Base-by-base conservation (phyloP, 805 yeast species). In the Candida pseudoglaebosa region DNA sequence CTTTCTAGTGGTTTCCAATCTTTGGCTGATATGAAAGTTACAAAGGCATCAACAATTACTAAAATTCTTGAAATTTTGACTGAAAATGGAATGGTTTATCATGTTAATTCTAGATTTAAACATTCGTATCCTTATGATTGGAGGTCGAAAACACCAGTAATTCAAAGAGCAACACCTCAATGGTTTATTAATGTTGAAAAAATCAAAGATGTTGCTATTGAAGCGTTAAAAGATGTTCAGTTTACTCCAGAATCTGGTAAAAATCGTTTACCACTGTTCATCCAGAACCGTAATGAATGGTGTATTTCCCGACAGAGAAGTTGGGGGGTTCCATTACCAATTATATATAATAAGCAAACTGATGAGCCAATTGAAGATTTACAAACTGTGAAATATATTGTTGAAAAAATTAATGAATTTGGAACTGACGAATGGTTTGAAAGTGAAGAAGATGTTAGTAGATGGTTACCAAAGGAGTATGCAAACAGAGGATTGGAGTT, bases 301-400 rank as follows among this genome's bases (percentile, higher is more conserved):
- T 93, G 99, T 62, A 89, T 93, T 22, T 90, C 98, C 1, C 72
- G 99, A 51, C 99, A 93, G 58, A 78, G 99, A 47, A 72, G 77
- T 14, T 93, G 99, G 99, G 99, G 99, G 33, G 97, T 93, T 24
- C 99, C 99, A 1, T 84, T 93, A 28, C 98, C 99, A 1, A 93
- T 85, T 0, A 62, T 93, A 6, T 85, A 82, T 60, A 31, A 54
- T 36, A 57, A 58, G 18, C 66, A 75, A 33, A 76, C 85, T 1
- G 83, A 77, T n/a, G 78, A 73, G 35, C 83, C 89, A 1, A 47
- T 88, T 8, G 64, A 80, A 57, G 80, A 78, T 32, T 70, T 70
- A 15, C 75, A 66, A 24, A 69, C 78, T 1, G 76, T 89, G 2
- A 49, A 48, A 16, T 72, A 75, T 46, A 78, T 84, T 10, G 82